Conservation (phyloP, 306 rosid species). For the Hylodesmum podocarpum region DNA sequence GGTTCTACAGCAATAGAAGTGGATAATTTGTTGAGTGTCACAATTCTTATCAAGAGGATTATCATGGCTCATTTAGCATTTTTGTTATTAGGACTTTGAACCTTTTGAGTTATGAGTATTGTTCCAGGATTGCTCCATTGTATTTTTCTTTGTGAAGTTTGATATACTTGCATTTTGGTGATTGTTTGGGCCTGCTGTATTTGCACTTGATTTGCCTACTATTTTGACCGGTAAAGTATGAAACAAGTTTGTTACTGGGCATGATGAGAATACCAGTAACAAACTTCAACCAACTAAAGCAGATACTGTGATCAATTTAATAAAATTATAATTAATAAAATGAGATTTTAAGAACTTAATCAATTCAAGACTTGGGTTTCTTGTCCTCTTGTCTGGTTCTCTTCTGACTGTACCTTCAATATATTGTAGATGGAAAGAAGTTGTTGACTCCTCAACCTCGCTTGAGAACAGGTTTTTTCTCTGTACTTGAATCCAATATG, state of each 20-base stretch:
- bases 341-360: background rate
- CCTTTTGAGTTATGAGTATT: no score
- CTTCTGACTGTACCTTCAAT: background rate
- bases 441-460: constrained; percentile 93
- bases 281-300: background rate
- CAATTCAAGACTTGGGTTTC: background rate
- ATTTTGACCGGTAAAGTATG: background rate
- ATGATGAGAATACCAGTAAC: background rate
- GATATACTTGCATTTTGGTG: background rate
- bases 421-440: constrained; percentile 65
- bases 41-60: no score
- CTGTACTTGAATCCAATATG: constrained; percentile 56
- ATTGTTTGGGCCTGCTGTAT: background rate
- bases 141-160: background rate
- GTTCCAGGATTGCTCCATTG: background rate
- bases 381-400: background rate
- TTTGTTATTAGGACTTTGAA: no score
- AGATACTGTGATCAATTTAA: background rate
- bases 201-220: background rate
- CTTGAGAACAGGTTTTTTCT: constrained; percentile 89
- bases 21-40: no score
- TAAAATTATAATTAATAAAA: background rate
- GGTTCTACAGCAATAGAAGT: no score
- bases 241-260: background rate
- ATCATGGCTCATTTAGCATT: no score